Conservation (phyloP, 352 stramenopile genomes). For the Globisporangium perplexum region DNA sequence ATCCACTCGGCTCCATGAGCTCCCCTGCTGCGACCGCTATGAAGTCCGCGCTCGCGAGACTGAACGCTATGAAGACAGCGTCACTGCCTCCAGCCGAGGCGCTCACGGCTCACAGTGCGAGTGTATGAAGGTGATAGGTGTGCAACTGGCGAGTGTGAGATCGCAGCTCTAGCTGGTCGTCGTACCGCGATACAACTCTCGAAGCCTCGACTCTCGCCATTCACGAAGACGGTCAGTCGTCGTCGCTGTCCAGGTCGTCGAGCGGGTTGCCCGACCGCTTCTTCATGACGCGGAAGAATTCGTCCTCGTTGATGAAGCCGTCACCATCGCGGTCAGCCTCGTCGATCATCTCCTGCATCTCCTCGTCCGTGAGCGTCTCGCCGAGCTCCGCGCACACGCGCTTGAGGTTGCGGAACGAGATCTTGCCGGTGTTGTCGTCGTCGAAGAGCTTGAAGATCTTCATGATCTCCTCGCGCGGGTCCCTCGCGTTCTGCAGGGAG, state of each 20-base stretch:
- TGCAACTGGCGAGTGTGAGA: not conserved
- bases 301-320: conserved; percentile 92
- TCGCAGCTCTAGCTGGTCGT: not conserved
- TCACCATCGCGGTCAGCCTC: conserved; percentile 92
- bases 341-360: conserved; percentile 95
- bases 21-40: conserved; percentile 10
- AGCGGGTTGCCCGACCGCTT: conserved; percentile 92
- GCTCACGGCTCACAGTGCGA: not conserved
- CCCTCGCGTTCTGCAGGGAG: conserved; percentile 53
- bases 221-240: conserved; percentile 47
- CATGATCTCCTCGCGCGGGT: conserved; percentile 88
- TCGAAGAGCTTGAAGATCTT: conserved; percentile 97
- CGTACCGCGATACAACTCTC: not conserved
- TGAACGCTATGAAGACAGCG: conserved; percentile 15
- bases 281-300: conserved; percentile 96
- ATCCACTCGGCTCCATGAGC: not conserved
- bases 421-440: conserved; percentile 93
- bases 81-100: not conserved
- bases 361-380: conserved; percentile 64
- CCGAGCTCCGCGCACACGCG: conserved; percentile 85
- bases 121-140: not conserved
- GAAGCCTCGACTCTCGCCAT: not conserved
- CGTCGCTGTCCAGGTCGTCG: conserved; percentile 89
- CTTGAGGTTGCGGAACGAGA: conserved; percentile 95
- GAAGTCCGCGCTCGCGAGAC: conserved; percentile 21